Conservation (phyloP, 371 early-diverging fungal genomes). For the Globomyces sp. region DNA sequence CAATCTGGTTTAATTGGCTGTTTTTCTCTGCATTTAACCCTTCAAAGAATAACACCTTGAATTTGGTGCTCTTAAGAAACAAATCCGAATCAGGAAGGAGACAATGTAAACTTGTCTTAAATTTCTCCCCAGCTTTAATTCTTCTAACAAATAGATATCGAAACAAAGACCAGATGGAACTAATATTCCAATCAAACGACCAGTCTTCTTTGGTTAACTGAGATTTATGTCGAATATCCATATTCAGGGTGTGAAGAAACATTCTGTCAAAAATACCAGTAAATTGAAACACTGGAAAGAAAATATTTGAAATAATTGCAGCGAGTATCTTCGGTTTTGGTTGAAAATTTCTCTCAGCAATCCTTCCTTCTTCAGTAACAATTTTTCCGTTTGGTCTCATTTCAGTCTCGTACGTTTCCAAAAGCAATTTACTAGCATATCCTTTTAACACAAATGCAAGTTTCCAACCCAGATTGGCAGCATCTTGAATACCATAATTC, state of each 20-base stretch:
- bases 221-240: too few relatives aligned
- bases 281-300: too few relatives aligned
- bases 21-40: too few relatives aligned
- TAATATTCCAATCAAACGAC: too few relatives aligned
- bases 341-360: neutral
- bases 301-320: too few relatives aligned
- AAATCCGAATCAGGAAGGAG: neutral
- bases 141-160: neutral
- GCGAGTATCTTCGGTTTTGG: too few relatives aligned
- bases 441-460: slow-evolving; percentile 36
- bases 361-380: slow-evolving; percentile 2
- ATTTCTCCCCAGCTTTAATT: slow-evolving; percentile 1
- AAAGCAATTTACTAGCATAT: neutral
- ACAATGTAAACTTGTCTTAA: neutral
- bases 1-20: too few relatives aligned
- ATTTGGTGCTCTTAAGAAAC: slow-evolving; percentile 9
- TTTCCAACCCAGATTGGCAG: slow-evolving; percentile 50
- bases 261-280: too few relatives aligned
- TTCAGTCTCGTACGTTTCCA: slow-evolving; percentile 24
- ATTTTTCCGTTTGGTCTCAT: slow-evolving; percentile 9
- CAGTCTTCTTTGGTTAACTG: too few relatives aligned
- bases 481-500: slow-evolving; percentile 54
- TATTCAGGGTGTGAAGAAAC: too few relatives aligned
- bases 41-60: slow-evolving; percentile 10
- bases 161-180: too few relatives aligned